Evolutionary conservation across 305 asterid genomes (phyloP), one percentile per base, ranked within the genome.

Genomic region (Solanum hybrid): DNA sequence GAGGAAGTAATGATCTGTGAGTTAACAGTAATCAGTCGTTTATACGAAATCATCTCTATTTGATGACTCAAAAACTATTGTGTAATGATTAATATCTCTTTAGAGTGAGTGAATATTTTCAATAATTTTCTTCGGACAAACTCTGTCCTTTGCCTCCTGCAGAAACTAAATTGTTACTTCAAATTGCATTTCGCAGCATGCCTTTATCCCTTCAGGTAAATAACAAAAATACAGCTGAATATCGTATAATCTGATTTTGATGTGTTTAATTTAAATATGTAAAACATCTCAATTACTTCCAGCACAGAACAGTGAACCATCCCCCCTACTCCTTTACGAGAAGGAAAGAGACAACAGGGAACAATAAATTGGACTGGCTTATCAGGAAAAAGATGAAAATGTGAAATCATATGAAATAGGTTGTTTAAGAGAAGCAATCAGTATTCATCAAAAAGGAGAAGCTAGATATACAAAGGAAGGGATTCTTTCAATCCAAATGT

Each of bases 381-480:
- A 84, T 56, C 75, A 42, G 87, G 87, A 84, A 51, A 78, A 84
- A 51, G 87, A 84, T 29, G 75, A 29, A 84, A 51, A 84, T 84
- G 29, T 19, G 72, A 84, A 84, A 60, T 31, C 87, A 84, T 56
- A 56, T 45, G 40, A 82, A 27, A 82, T 56, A 84, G 76, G 12
- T 17, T 51, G 87, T 56, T 17, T 82, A 84, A 84, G 87, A 32
- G 73, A 51, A 84, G 76, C 45, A 29, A 22, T 31, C 85, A 35
- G 56, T n/a, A 78, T 78, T 78, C 56, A 78, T 78, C 85, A 78
- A 78, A 37, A 78, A 78, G 2, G 17, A 78, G 85, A 78, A 78
- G 85, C 85, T 36, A 78, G 10, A 78, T 84, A 26, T 35, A 88
- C 36, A 60, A 29, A 56, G 77, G 56, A 27, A 79, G 35, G 36